phyloP scores from a whole-genome alignment of 2,329 filamentous ascomycete species.

The Cytospora leucostoma region DNA sequence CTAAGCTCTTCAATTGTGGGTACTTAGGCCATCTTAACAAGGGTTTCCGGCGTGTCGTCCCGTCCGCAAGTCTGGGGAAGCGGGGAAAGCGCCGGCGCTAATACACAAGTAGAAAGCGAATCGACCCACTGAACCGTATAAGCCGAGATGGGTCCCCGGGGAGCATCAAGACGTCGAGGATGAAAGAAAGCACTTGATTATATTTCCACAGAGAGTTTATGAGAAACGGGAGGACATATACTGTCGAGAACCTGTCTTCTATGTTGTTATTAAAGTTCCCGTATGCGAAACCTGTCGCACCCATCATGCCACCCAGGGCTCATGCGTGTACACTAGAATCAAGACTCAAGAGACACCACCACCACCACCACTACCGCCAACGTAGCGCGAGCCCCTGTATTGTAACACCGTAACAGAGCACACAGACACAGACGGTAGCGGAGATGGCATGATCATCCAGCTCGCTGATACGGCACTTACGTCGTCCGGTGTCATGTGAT shows the following conservation, averaged over 20 bases:
- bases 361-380: too few species aligned
- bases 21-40: neutral
- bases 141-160: neutral
- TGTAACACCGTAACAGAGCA: neutral
- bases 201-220: constrained; percentile 3
- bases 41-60: constrained; percentile 14
- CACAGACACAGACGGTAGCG: neutral
- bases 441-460: constrained; percentile 13
- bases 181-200: too few species aligned
- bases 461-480: constrained; percentile 12
- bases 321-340: too few species aligned
- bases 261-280: too few species aligned
- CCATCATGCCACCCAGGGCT: too few species aligned
- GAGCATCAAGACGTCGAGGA: neutral
- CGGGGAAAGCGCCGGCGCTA: constrained; percentile 21
- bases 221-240: neutral
- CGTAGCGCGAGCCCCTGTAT: too few species aligned
- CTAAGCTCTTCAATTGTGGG: neutral
- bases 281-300: too few species aligned
- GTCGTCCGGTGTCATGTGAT: constrained; percentile 10
- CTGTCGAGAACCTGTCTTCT: too few species aligned
- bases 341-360: too few species aligned
- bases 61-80: constrained; percentile 23
- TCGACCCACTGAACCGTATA: neutral
- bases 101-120: neutral